phyloP scores from a whole-genome alignment of 83 land plant genomes.

The Thuja plicata region DNA sequence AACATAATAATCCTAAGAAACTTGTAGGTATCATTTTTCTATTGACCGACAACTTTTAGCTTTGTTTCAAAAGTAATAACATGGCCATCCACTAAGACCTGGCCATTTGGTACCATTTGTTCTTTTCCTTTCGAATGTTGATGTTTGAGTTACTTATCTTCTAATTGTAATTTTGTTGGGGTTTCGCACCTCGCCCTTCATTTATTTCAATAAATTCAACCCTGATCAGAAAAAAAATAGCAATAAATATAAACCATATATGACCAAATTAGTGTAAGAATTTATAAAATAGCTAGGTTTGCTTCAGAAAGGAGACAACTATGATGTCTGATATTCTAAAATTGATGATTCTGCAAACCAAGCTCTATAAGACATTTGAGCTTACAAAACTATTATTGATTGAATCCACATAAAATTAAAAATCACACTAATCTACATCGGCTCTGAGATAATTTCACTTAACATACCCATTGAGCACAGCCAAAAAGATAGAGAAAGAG shows the following conservation, averaged over 20 bases:
- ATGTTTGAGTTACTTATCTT: too few relatives aligned
- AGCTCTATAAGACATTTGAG: background rate
- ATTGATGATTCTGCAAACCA: background rate
- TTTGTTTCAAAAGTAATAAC: too few relatives aligned
- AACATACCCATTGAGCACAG: background rate
- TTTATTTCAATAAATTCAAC: background rate
- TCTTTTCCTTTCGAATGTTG: too few relatives aligned
- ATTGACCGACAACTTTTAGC: too few relatives aligned
- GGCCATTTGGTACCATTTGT: too few relatives aligned
- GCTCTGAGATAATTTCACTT: background rate
- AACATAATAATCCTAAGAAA: too few relatives aligned
- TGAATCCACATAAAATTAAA: background rate
- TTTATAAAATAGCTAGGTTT: background rate
- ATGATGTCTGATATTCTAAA: background rate
- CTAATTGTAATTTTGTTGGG: too few relatives aligned
- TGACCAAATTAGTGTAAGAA: background rate
- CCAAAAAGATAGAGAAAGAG: background rate
- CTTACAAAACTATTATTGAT: background rate
- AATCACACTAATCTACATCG: background rate
- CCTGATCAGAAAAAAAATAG: too few relatives aligned
- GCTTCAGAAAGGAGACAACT: background rate
- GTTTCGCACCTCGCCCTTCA: too few relatives aligned
- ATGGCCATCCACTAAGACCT: too few relatives aligned
- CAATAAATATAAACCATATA: background rate
- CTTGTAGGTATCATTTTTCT: too few relatives aligned